Base-by-base conservation (phyloP, 495 filamentous ascomycete species). In the Talaromyces borbonicus region DNA sequence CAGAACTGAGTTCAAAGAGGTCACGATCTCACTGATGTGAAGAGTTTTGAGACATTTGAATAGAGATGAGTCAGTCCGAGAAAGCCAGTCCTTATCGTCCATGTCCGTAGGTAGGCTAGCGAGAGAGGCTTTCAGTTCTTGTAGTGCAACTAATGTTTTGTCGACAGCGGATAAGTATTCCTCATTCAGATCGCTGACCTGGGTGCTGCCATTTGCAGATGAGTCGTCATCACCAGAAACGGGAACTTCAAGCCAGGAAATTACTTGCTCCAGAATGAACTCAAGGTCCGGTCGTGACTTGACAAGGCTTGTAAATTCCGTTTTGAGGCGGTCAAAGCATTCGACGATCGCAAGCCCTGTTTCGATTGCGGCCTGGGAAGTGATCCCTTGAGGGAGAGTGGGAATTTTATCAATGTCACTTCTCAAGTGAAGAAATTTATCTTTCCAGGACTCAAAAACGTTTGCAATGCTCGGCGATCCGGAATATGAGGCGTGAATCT, bases 141-240 rank as follows among this genome's bases (percentile, higher is more conserved):
- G 85, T 9, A 90, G 68, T 19, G 81, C 79, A 32, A 88, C 78
- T 4, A 90, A 75, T 32, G 88, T 75, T 39, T 75, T 75, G 60
- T 85, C 80, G 24, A 73, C 73, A 15, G 77, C 60, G 3, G 59
- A 73, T 8, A 80, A 69, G n/a, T 87, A 57, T 3, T 65, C 71
- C 16, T 69, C 49, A 32, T 82, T 78, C n/a, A 84, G 72, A 2
- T 59, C 54, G 20, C 61, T 48, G 9, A 71, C 38, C 11, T 60
- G 50, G 4, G 67, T 23, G 22, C 35, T 23, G n/a, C 19, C 19
- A 9, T 26, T 15, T 19, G 26, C 9, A 12, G 19, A 16, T 25
- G 15, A n/a, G n/a, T 7, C n/a, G 26, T n/a, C 29, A 36, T 50
- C 36, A 12, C 49, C 7, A 33, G 46, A 12, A 30, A 51, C 48